Percentiles rank a stretch among this genome's conserved stretches.
Evolutionary conservation across 2,329 filamentous ascomycete genomes (phyloP).

Genomic region (Aureobasidium melanogenum): DNA sequence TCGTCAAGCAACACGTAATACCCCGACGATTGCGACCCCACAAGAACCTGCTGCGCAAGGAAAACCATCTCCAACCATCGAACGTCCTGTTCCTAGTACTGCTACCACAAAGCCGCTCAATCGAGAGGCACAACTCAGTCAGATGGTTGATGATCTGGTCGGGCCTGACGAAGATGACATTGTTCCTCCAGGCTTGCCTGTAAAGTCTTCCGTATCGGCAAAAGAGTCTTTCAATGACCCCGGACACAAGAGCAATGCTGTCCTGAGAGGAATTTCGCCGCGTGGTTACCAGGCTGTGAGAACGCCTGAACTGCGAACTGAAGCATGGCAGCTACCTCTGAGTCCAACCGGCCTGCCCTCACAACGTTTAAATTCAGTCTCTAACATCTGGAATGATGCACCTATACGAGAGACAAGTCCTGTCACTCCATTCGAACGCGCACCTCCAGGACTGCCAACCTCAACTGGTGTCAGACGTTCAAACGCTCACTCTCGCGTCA

Average conservation of each 20-base stretch:
- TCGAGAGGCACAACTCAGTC: conserved; percentile 43
- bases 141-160: conserved; percentile 51
- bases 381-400: conserved; percentile 22
- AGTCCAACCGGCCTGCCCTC: background rate
- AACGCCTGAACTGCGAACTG: conserved; percentile 7
- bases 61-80: background rate
- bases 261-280: background rate
- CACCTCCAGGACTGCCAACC: background rate
- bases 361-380: conserved; percentile 23
- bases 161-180: conserved; percentile 34
- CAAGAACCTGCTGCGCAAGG: background rate
- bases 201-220: background rate
- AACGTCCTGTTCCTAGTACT: background rate
- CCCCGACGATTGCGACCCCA: background rate
- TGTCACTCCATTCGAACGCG: background rate
- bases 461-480: background rate
- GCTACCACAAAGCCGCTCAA: conserved; percentile 16
- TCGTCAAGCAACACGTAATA: background rate
- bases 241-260: background rate
- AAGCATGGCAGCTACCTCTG: conserved; percentile 1
- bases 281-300: background rate
- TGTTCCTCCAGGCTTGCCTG: background rate
- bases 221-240: background rate
- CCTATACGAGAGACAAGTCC: conserved; percentile 6
- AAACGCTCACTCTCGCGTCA: conserved; percentile 31